Evolutionary conservation across 306 rosid species (phyloP).

Genomic region (Ziziphus jujuba): DNA sequence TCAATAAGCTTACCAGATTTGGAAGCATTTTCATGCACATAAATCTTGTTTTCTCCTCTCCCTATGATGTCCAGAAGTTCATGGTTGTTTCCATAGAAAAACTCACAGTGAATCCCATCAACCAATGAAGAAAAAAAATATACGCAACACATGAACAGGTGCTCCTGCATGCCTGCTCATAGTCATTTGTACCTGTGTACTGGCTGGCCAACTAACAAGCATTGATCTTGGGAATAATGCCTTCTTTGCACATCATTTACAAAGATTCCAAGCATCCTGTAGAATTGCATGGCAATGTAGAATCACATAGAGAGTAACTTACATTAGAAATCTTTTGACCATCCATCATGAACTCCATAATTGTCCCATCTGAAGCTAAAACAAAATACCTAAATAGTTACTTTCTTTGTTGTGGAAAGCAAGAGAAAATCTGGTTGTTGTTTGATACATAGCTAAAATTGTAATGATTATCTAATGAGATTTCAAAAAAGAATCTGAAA

Average conservation of each 20-base stretch:
- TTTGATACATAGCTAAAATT: conserved; percentile 15
- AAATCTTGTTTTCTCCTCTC: conserved; percentile 13
- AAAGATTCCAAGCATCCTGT: not conserved
- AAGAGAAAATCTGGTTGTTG: conserved; percentile 6
- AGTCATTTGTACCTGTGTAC: conserved; percentile 2
- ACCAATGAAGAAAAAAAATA: not conserved
- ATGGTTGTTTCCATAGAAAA: not conserved
- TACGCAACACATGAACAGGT: conserved; percentile 22
- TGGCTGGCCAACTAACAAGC: conserved; percentile 1
- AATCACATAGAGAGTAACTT: conserved; percentile 15
- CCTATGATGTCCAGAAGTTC: not conserved
- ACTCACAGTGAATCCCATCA: not conserved
- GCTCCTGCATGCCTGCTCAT: conserved; percentile 8
- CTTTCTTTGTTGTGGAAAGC: conserved; percentile 18
- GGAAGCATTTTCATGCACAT: not conserved
- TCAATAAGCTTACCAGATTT: conserved; percentile 2
- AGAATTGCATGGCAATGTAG: not conserved
- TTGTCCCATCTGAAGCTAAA: conserved; percentile 13
- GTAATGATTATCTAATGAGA: not conserved
- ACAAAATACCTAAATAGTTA: conserved; percentile 13
- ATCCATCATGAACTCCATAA: conserved; percentile 16
- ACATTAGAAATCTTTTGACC: conserved; percentile 12
- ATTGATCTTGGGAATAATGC: not conserved
- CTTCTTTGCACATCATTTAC: not conserved
- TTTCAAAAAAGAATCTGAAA: conserved; percentile 16